These are phyloP conservation scores for Zoysia matrella DNA, from an alignment of 202 grass and related monocot species.

Conservation along the genomic window DNA sequence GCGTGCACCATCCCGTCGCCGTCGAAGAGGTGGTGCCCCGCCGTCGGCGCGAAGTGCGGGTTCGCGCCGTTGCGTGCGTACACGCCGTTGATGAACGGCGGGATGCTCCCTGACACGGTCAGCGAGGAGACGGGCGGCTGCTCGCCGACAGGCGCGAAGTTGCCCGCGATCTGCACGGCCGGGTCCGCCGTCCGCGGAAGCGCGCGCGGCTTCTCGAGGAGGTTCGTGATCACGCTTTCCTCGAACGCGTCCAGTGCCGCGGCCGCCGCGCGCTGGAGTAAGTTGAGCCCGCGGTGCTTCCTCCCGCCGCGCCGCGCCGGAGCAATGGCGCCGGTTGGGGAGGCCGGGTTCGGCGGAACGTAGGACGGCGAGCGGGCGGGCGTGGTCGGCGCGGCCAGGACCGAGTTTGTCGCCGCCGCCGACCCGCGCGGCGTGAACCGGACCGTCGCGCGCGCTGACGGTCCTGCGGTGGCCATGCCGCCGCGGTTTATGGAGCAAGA, in stretches of 20 bases:
- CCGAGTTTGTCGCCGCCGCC: too few species aligned
- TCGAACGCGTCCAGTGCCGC: constrained; percentile 67
- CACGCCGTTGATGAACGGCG: constrained; percentile 68
- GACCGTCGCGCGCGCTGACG: too few species aligned
- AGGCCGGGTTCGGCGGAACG: too few species aligned
- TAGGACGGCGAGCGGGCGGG: too few species aligned
- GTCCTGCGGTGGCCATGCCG: not conserved
- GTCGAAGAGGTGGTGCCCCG: constrained; percentile 90
- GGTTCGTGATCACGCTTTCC: constrained; percentile 45
- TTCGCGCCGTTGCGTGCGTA: constrained; percentile 93
- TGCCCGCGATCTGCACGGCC: constrained; percentile 71
- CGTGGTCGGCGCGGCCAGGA: too few species aligned
- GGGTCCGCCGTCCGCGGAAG: constrained; percentile 67
- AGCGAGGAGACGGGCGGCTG: constrained; percentile 44
- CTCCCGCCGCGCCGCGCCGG: too few species aligned
- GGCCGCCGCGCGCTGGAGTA: constrained; percentile 64
- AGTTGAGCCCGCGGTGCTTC: constrained; percentile 17
- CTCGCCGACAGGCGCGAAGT: constrained; percentile 77
- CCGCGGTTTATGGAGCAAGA: constrained; percentile 15
- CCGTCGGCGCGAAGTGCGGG: constrained; percentile 57
- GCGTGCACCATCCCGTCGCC: constrained; percentile 95
- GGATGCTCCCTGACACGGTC: constrained; percentile 56
- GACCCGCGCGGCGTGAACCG: too few species aligned
- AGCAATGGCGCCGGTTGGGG: too few species aligned
- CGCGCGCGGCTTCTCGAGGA: constrained; percentile 58